A percentile compares a stretch with the other conserved stretches of the same genome.
These are phyloP conservation scores for Camelina sativa DNA, from an alignment of 345 rosid species.

Conservation along the genomic window DNA sequence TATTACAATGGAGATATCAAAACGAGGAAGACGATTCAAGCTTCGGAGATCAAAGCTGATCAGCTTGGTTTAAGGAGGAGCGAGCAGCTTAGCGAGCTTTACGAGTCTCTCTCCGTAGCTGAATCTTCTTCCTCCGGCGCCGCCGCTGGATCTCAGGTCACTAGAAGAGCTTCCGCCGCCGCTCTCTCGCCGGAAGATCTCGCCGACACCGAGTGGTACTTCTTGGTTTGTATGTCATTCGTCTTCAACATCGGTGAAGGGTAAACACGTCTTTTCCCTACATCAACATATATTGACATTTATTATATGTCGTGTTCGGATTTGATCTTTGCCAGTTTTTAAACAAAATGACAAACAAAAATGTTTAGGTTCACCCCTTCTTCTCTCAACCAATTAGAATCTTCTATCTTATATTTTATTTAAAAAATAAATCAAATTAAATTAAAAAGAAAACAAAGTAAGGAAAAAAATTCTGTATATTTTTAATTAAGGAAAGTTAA, in stretches of 20 bases:
- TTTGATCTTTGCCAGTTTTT: constrained; percentile 28
- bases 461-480: too few species aligned
- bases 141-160: constrained; percentile 33
- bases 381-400: too few species aligned
- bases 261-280: constrained; percentile 49
- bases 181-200: constrained; percentile 90
- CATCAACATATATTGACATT: constrained; percentile 31
- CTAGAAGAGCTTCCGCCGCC: constrained; percentile 77
- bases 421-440: too few species aligned
- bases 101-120: constrained; percentile 61
- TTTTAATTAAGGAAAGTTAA: too few species aligned
- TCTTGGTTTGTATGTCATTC: constrained; percentile 97
- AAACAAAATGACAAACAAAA: constrained; percentile 19
- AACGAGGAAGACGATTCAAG: constrained; percentile 84
- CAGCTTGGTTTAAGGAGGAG: constrained; percentile 77
- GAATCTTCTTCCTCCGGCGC: constrained; percentile 50
- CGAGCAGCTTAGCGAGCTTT: constrained; percentile 81
- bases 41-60: constrained; percentile 66
- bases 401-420: too few species aligned
- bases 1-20: constrained; percentile 96
- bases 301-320: constrained; percentile 24
- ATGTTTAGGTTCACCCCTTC: too few species aligned
- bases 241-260: constrained; percentile 81
- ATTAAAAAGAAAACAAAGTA: too few species aligned
- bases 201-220: constrained; percentile 94